A percentile compares a stretch with the other conserved stretches of the same genome.
Evolutionary conservation across 495 filamentous ascomycete species (phyloP).

Genomic region (Trypethelium eluteriae): DNA sequence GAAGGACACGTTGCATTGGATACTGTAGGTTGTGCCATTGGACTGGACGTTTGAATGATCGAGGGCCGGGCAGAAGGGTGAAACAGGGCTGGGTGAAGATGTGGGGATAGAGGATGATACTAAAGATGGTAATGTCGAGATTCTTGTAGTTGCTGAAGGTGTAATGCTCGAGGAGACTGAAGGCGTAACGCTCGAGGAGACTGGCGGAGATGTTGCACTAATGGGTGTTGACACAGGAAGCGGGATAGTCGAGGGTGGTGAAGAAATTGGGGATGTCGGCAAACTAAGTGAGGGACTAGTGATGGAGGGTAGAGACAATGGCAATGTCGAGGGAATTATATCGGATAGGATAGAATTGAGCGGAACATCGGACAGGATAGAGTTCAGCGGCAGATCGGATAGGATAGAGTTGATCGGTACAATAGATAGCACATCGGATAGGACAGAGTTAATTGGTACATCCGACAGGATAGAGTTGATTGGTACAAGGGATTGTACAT

Average conservation of each 20-base stretch:
- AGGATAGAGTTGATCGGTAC: too few relatives aligned
- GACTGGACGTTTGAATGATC: neutral
- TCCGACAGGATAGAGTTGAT: too few relatives aligned
- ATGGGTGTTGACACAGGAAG: neutral
- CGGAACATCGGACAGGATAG: neutral
- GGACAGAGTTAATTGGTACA: too few relatives aligned
- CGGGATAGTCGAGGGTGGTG: neutral
- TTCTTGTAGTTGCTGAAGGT: neutral
- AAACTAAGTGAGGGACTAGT: neutral
- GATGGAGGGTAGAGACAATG: neutral
- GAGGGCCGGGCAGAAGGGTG: neutral
- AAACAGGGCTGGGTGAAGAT: neutral
- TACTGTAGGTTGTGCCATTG: neutral
- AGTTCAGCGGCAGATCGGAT: too few relatives aligned
- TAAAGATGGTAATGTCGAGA: neutral
- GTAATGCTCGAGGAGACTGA: neutral
- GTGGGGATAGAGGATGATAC: neutral
- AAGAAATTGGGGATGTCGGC: neutral
- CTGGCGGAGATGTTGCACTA: neutral
- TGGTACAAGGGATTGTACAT: too few relatives aligned
- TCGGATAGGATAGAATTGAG: neutral
- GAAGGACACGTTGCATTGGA: neutral
- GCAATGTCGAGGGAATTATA: too few relatives aligned
- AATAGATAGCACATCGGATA: too few relatives aligned
- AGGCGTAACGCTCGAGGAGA: neutral